Percentiles rank a stretch among this genome's conserved stretches.
phyloP scores from a whole-genome alignment of 495 filamentous ascomycete genomes.

The Cryomyces minteri region DNA sequence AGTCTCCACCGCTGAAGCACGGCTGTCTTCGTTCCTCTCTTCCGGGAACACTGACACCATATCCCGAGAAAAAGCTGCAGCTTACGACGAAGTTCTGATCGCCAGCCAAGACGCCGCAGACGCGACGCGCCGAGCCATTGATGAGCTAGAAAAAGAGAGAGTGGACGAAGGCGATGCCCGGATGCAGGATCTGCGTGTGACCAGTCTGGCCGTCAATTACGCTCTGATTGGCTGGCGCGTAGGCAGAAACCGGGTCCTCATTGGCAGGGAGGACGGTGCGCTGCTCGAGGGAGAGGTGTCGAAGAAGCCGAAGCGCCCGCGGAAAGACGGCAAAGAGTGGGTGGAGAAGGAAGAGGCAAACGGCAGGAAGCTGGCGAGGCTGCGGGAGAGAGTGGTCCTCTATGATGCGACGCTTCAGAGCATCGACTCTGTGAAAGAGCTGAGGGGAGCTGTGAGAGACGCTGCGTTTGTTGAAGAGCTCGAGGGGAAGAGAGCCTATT shows the following conservation, averaged over 20 bases:
- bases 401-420: constrained; percentile 86
- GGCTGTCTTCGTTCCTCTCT: constrained; percentile 40
- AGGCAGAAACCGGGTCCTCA: constrained; percentile 76
- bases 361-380: constrained; percentile 50
- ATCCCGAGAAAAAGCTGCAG: constrained; percentile 44
- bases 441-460: constrained; percentile 85
- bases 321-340: constrained; percentile 39
- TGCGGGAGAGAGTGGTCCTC: constrained; percentile 79
- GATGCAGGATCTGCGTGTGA: constrained; percentile 87
- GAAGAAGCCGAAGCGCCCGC: constrained; percentile 26
- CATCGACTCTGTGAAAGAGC: constrained; percentile 72
- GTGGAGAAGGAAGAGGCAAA: constrained; percentile 29
- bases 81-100: constrained; percentile 80
- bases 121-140: constrained; percentile 78
- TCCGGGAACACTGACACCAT: constrained; percentile 27
- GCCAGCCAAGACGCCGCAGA: constrained; percentile 90
- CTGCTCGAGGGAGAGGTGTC: constrained; percentile 31
- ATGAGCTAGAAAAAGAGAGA: constrained; percentile 68
- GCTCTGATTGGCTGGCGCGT: constrained; percentile 86
- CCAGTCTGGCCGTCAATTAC: constrained; percentile 82
- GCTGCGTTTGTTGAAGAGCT: constrained; percentile 55
- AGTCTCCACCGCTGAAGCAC: constrained; percentile 33
- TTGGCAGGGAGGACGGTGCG: constrained; percentile 60
- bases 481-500: constrained; percentile 62
- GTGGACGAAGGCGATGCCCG: constrained; percentile 68